Conservation (phyloP, 441 rosid genomes). For the California macrophylla region DNA sequence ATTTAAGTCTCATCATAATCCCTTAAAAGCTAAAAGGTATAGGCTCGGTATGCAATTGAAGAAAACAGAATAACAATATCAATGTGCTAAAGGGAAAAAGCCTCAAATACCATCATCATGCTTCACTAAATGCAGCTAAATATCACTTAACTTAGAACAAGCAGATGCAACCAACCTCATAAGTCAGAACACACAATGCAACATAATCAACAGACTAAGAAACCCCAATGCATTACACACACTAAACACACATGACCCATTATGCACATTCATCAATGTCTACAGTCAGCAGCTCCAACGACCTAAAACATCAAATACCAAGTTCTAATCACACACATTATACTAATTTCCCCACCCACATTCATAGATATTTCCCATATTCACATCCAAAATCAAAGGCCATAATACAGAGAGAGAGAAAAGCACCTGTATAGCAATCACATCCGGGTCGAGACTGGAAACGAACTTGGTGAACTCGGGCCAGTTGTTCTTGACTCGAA, state of each 20-base stretch:
- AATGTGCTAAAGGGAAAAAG: not conserved
- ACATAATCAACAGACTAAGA: not conserved
- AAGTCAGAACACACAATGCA: not conserved
- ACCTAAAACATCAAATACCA: constrained; percentile 1
- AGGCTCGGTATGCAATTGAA: not conserved
- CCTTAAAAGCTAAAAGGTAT: not conserved
- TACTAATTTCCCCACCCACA: not conserved
- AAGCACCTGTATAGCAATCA: constrained; percentile 73
- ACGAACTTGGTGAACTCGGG: constrained; percentile 60
- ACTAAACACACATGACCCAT: not conserved
- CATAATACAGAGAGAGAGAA: constrained; percentile 1
- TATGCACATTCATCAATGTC: not conserved
- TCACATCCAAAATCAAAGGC: not conserved
- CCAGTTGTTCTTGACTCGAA: constrained; percentile 90
- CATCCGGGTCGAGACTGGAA: constrained; percentile 61
- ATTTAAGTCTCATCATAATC: not conserved
- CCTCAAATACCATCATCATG: not conserved
- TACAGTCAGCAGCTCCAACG: not conserved
- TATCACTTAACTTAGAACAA: not conserved
- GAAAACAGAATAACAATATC: not conserved
- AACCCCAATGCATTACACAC: not conserved
- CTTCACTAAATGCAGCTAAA: constrained; percentile 1
- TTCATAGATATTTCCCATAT: not conserved
- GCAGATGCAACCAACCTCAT: not conserved
- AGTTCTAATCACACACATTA: constrained; percentile 10